Conservation (phyloP, 1,139 yeast genomes). For the Candida tropicalis region DNA sequence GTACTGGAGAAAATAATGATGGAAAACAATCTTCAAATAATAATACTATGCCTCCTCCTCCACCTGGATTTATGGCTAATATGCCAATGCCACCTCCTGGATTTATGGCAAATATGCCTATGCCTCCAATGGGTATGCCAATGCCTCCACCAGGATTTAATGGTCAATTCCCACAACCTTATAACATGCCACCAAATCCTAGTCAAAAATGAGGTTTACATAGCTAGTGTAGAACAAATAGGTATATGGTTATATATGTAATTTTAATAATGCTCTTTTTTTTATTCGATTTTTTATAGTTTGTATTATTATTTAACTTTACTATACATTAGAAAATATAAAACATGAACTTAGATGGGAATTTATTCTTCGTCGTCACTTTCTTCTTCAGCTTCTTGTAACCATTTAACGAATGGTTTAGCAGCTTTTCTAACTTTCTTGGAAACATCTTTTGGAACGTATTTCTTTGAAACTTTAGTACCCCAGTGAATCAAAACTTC, state of each 20-base stretch:
- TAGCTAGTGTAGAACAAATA: neutral
- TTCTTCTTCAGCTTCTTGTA: conserved; percentile 83
- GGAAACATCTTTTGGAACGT: conserved; percentile 87
- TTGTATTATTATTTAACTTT: conserved; percentile 1
- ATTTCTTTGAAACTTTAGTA: conserved; percentile 88
- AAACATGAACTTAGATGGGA: neutral
- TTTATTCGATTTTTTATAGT: neutral
- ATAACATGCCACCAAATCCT: conserved; percentile 9
- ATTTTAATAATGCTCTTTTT: neutral
- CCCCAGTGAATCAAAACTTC: conserved; percentile 86
- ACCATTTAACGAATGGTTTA: conserved; percentile 93
- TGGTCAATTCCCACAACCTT: conserved; percentile 10
- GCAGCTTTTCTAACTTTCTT: conserved; percentile 97
- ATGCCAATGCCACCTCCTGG: conserved; percentile 16
- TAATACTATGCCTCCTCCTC: conserved; percentile 27
- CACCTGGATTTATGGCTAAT: neutral
- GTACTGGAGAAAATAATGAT: conserved; percentile 20
- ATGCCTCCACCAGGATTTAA: conserved; percentile 23
- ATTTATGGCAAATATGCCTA: conserved; percentile 20
- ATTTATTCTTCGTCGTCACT: conserved; percentile 46
- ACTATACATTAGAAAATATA: conserved; percentile 5
- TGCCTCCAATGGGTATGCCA: conserved; percentile 21
- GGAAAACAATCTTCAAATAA: conserved; percentile 12
- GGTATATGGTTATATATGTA: neutral
- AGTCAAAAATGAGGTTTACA: conserved; percentile 9